Evolutionary conservation across 2,329 filamentous ascomycete genomes (phyloP), one percentile per base, ranked within the genome.

Genomic region (Elsinoe perseae): DNA sequence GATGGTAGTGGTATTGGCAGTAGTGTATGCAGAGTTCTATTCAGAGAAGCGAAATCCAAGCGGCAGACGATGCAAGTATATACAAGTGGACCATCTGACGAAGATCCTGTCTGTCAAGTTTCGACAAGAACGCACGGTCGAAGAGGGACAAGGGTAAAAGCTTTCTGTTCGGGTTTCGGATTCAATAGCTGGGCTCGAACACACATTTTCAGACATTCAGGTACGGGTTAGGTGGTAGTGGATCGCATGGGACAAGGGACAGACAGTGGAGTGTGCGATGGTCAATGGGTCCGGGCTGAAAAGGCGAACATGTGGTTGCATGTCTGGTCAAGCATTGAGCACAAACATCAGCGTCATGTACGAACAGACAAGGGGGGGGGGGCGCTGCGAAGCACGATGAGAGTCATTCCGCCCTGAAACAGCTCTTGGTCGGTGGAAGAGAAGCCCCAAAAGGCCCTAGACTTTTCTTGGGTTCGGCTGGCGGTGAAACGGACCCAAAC

Each of bases 391-490:
- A 14, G 32, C 32, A 36, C 16, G 32, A 36, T n/a, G 16, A n/a
- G 12, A 10, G 32, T 9, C 9, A 36, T 36, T 10, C 12, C 32
- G n/a, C n/a, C n/a, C n/a, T n/a, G n/a, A n/a, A n/a, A n/a, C n/a
- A n/a, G n/a, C n/a, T n/a, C n/a, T n/a, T n/a, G n/a, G n/a, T n/a
- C n/a, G n/a, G n/a, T n/a, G n/a, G n/a, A n/a, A n/a, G n/a, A n/a
- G n/a, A n/a, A n/a, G n/a, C n/a, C n/a, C n/a, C n/a, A n/a, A n/a
- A n/a, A n/a, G n/a, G n/a, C n/a, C n/a, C n/a, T n/a, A n/a, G n/a
- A n/a, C n/a, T n/a, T n/a, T 36, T 30, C 30, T 52, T 52, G 27
- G 48, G 48, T 52, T 52, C 48, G 48, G 48, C 48, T 36, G 48
- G 48, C 28, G 20, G 30, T 52, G 48, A 52, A 52, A 52, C 48